Conservation (phyloP, 2,329 filamentous ascomycete species). For the Colletotrichum limetticola region DNA sequence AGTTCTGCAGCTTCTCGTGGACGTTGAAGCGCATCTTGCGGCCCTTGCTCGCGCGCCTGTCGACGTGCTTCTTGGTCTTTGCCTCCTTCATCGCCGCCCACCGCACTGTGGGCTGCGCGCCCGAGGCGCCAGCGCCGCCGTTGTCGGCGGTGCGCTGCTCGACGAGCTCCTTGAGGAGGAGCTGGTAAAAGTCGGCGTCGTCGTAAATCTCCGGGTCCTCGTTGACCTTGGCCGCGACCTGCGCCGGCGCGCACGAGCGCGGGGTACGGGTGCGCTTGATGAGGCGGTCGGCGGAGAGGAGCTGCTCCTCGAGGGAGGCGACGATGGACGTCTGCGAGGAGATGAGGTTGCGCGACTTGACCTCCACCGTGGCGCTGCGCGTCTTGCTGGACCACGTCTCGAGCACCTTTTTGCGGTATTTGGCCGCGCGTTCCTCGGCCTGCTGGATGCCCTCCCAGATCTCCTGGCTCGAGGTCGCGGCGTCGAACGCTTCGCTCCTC, state of each 20-base stretch:
- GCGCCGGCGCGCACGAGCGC: slow-evolving; percentile 80
- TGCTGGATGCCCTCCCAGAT: slow-evolving; percentile 79
- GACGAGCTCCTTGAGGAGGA: slow-evolving; percentile 91
- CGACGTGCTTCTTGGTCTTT: slow-evolving; percentile 85
- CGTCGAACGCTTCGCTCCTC: slow-evolving; percentile 53
- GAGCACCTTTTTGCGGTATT: slow-evolving; percentile 76
- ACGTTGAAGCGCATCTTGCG: slow-evolving; percentile 94
- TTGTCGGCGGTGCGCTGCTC: slow-evolving; percentile 83
- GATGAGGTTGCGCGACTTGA: slow-evolving; percentile 67
- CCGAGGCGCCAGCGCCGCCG: slow-evolving; percentile 52
- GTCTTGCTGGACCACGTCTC: slow-evolving; percentile 90
- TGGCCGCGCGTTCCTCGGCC: slow-evolving; percentile 68
- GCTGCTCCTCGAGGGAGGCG: slow-evolving; percentile 75
- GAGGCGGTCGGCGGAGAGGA: slow-evolving; percentile 73
- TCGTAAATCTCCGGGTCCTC: slow-evolving; percentile 81
- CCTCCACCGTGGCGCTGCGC: slow-evolving; percentile 66
- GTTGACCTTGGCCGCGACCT: slow-evolving; percentile 66
- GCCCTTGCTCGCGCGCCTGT: slow-evolving; percentile 95
- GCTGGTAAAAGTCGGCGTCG: slow-evolving; percentile 93
- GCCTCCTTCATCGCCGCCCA: slow-evolving; percentile 79
- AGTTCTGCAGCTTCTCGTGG: slow-evolving; percentile 97
- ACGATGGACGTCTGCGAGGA: slow-evolving; percentile 70
- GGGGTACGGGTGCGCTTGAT: slow-evolving; percentile 76
- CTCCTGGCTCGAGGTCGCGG: slow-evolving; percentile 67
- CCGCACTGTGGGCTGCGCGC: slow-evolving; percentile 63